Evolutionary conservation across 2,329 filamentous ascomycete genomes (phyloP).

Genomic region (Rhinocladiella mackenziei): DNA sequence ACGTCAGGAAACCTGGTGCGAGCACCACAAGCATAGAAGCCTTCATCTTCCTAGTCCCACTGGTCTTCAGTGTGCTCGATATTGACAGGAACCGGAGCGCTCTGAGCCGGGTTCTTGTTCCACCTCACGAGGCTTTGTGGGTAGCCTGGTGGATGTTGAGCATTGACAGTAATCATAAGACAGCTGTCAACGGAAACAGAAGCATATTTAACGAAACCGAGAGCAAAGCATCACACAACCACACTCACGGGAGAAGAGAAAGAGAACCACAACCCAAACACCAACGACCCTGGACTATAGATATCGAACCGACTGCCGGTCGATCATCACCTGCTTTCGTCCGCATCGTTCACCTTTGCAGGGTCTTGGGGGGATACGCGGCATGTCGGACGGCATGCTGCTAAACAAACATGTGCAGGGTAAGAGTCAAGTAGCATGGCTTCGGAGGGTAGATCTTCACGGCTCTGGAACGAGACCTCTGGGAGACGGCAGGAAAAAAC

Average conservation of each 20-base stretch:
- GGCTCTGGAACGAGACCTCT: constrained; percentile 18
- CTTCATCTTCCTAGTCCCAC: no score
- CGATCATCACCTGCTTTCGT: constrained; percentile 4
- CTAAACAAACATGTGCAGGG: constrained; percentile 10
- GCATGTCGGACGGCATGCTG: constrained; percentile 3
- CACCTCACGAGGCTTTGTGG: no score
- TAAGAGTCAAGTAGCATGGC: constrained; percentile 13
- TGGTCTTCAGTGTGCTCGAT: no score
- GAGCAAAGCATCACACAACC: neutral
- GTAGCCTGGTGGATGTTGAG: no score
- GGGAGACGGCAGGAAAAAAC: neutral
- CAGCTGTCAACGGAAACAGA: neutral
- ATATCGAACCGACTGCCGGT: constrained; percentile 5
- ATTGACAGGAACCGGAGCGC: no score
- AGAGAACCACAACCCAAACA: constrained; percentile 4
- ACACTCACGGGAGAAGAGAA: constrained; percentile 6
- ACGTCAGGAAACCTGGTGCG: constrained; percentile 1
- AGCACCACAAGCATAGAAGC: constrained; percentile 1
- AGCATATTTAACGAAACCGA: neutral
- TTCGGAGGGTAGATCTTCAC: constrained; percentile 9
- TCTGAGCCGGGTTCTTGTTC: no score
- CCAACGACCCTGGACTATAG: neutral
- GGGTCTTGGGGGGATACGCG: constrained; percentile 4
- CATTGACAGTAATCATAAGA: no score
- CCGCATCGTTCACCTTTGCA: no score